A percentile compares a stretch with the other conserved stretches of the same genome.
phyloP scores from a whole-genome alignment of 148 eudicot genomes.

The Vaccinium macrocarpon region DNA sequence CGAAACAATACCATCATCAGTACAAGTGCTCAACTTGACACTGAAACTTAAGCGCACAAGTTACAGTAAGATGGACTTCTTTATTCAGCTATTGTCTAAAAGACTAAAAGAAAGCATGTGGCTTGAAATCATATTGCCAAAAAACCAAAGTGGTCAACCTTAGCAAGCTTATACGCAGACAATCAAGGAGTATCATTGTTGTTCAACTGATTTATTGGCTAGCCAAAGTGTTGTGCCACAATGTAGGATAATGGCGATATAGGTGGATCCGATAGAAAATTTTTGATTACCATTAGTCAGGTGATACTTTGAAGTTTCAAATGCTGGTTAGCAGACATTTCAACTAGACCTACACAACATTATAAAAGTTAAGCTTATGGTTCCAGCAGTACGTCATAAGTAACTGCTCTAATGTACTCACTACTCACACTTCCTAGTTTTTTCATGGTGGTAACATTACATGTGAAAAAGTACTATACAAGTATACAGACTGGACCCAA shows the following conservation, averaged over 20 bases:
- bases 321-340: background rate
- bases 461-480: background rate
- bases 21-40: background rate
- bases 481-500: background rate
- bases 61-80: background rate
- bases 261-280: too few species aligned
- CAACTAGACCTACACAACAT: background rate
- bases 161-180: background rate
- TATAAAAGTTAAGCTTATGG: background rate
- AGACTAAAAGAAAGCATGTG: background rate
- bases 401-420: background rate
- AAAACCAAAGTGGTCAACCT: background rate
- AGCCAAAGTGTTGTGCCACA: background rate
- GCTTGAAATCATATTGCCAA: background rate
- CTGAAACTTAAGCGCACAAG: conserved; percentile 1
- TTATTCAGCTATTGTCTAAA: background rate
- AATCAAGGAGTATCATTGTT: background rate
- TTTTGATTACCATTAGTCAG: background rate
- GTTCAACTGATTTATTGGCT: conserved; percentile 9
- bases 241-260: background rate
- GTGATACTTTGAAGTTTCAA: background rate
- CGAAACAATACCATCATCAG: background rate
- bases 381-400: background rate
- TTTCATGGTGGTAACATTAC: background rate
- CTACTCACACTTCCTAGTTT: background rate